Conservation (phyloP, 108 stramenopile genomes). For the Aurantiochytrium sp. region DNA sequence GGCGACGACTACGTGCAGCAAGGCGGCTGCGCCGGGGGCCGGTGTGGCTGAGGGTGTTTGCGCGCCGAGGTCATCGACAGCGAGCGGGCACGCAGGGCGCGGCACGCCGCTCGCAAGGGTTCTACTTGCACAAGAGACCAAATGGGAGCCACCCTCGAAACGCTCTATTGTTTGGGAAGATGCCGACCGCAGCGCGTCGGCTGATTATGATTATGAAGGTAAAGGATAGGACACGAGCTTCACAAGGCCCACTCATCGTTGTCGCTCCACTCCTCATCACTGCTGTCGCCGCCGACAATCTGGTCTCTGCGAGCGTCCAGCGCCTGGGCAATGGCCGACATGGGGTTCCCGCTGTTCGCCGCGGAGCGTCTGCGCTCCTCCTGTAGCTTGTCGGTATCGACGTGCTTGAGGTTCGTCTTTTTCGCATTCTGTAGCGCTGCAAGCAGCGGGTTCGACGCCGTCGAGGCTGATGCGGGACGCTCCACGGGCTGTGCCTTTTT, state of each 20-base stretch:
- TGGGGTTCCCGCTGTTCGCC: not conserved
- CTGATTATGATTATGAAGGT: too few species aligned
- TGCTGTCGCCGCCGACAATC: not conserved
- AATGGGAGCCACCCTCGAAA: too few species aligned
- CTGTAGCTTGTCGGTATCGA: not conserved
- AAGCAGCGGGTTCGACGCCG: not conserved
- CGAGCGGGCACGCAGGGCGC: too few species aligned
- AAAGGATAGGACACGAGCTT: too few species aligned
- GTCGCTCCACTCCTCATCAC: conserved; percentile 22
- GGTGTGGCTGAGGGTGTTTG: not conserved
- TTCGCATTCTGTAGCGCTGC: not conserved
- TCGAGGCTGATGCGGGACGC: not conserved
- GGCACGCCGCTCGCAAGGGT: too few species aligned
- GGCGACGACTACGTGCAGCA: conserved; percentile 80
- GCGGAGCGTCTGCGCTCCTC: not conserved
- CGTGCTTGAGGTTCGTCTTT: not conserved
- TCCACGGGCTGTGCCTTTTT: not conserved
- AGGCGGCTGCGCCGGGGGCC: conserved; percentile 80
- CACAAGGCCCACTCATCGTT: conserved; percentile 14
- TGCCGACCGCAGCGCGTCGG: too few species aligned
- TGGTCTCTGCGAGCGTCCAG: conserved; percentile 23
- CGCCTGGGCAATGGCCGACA: conserved; percentile 24
- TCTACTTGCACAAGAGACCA: too few species aligned
- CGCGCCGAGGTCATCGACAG: too few species aligned
- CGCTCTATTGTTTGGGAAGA: too few species aligned